phyloP scores from a whole-genome alignment of 2,329 filamentous ascomycete species.

The Xylariaceae sp. region DNA sequence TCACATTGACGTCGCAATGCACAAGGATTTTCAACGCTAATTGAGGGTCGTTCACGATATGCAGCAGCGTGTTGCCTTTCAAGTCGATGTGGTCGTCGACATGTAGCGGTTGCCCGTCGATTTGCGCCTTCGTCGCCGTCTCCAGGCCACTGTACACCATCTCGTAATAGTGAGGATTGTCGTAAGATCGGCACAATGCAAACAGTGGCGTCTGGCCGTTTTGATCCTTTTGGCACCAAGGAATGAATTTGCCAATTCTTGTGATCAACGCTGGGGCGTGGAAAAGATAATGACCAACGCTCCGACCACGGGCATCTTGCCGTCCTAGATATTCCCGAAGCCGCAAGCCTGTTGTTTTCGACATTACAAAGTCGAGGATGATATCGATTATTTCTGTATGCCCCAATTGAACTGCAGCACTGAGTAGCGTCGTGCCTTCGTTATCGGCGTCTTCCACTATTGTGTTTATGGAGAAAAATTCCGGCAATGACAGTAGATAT shows the following conservation, averaged over 20 bases:
- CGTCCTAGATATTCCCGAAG: slow-evolving; percentile 66
- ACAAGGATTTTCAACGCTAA: slow-evolving; percentile 73
- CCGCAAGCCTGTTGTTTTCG: slow-evolving; percentile 49
- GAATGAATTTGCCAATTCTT: slow-evolving; percentile 70
- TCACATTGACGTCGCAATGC: slow-evolving; percentile 89
- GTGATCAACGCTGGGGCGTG: slow-evolving; percentile 78
- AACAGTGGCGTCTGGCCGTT: slow-evolving; percentile 98
- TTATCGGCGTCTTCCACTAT: slow-evolving; percentile 83
- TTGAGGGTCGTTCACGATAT: slow-evolving; percentile 84
- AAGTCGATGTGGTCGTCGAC: slow-evolving; percentile 87
- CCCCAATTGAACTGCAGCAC: slow-evolving; percentile 83
- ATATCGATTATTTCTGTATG: slow-evolving; percentile 70
- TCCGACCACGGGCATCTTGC: slow-evolving; percentile 82
- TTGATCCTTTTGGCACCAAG: slow-evolving; percentile 88
- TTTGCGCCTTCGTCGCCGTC: slow-evolving; percentile 69
- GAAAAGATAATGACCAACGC: slow-evolving; percentile 93
- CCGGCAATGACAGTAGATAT: slow-evolving; percentile 73
- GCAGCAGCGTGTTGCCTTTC: slow-evolving; percentile 92
- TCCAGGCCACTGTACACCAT: slow-evolving; percentile 85
- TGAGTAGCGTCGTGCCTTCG: slow-evolving; percentile 84
- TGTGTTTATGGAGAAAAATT: slow-evolving; percentile 67
- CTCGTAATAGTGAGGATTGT: slow-evolving; percentile 76
- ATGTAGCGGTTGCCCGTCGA: slow-evolving; percentile 75
- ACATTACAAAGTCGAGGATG: slow-evolving; percentile 67
- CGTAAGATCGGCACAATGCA: slow-evolving; percentile 90